Base-by-base conservation (phyloP, 306 rosid genomes). In the Ceratonia siliqua region DNA sequence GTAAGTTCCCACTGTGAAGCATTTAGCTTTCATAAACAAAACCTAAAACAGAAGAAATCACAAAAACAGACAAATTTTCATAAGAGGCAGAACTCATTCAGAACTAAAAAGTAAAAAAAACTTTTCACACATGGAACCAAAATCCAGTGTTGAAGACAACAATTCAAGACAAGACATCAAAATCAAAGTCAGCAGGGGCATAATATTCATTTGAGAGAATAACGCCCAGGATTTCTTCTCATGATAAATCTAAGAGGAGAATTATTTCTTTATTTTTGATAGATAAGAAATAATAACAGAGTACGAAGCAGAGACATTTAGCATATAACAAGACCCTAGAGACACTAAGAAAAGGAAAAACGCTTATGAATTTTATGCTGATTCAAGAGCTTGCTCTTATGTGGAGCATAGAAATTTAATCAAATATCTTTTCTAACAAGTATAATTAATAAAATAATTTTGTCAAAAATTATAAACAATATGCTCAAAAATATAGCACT, bases 101-200 rank as follows among this genome's bases (percentile, higher is more conserved):
- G 17, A 14, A 18, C 45, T 61, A 70, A 25, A 52, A 22, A 21
- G 17, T 41, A 15, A 21, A 11, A 36, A 5, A 17, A 33, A 24
- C 48, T 61, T 15, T 41, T 24, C 25, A 50, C 57, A 57, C 42
- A 39, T 0, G 17, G 65, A 39, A 70, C 33, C 65, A 50, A 70
- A 69, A 17, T 49, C 50, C 20, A 30, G 32, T 8, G 0, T 55
- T 59, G 48, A 35, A n/a, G 21, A 3, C 45, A 39, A 54, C 30
- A 57, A 61, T 56, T 75, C 56, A 8, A 46, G 27, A 36, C 49
- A 3, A 27, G 22, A 33, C 68, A 48, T 73, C 43, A 39, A 52
- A 64, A 52, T 7, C 35, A 39, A 53, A 24, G 13, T n/a, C 48
- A 65, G 48, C 28, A 38, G 33, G 38, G 4, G 32, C 43, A 11